These are phyloP conservation scores for Ceratocystis cacaofunesta DNA, from an alignment of 2,329 filamentous ascomycete species.

Conservation along the genomic window DNA sequence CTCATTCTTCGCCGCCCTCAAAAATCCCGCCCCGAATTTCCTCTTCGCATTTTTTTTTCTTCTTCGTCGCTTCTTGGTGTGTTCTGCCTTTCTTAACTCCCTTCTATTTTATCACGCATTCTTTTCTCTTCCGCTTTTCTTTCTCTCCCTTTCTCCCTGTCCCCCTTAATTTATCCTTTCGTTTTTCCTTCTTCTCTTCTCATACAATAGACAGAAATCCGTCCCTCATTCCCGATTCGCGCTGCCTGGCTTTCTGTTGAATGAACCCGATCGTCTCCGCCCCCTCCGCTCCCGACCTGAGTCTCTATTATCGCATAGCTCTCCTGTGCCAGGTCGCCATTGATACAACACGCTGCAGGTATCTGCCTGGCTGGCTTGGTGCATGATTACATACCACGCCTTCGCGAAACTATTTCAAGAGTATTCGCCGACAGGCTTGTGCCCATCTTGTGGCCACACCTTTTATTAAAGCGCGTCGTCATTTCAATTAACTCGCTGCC, in stretches of 20 bases:
- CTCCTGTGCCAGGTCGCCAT: background rate
- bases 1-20: background rate
- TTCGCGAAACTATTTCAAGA: background rate
- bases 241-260: background rate
- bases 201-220: background rate
- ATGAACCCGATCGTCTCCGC: background rate
- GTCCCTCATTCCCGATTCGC: background rate
- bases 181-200: background rate
- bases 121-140: background rate
- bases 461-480: background rate
- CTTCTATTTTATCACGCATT: background rate
- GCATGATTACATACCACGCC: background rate
- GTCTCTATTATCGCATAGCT: background rate
- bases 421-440: background rate
- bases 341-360: background rate
- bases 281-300: background rate
- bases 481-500: background rate
- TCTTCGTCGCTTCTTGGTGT: background rate
- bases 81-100: background rate
- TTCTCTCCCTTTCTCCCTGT: background rate
- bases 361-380: background rate
- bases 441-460: background rate
- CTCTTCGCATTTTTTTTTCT: background rate
- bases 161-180: conserved; percentile 2
- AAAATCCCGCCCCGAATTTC: background rate